Conservation (phyloP, 2,329 filamentous ascomycete genomes). For the Aspergillus viridinutans region DNA sequence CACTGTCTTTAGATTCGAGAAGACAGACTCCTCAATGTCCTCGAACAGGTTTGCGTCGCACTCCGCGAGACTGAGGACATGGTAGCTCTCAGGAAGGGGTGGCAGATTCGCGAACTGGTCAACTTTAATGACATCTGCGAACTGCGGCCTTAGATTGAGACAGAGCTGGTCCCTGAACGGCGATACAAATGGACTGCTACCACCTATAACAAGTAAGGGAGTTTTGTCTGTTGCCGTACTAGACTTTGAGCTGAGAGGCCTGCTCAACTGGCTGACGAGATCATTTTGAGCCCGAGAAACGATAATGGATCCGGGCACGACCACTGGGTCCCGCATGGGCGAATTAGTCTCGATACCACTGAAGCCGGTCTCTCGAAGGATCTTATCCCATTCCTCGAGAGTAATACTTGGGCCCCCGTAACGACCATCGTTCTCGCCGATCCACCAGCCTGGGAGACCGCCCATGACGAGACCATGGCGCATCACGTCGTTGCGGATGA, state of each 20-base stretch:
- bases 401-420: too few relatives aligned
- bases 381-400: too few relatives aligned
- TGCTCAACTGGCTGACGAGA: background rate
- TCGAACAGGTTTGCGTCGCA: background rate
- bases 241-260: background rate
- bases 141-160: background rate
- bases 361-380: background rate
- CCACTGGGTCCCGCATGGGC: background rate
- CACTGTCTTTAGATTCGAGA: background rate
- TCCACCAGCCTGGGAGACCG: constrained; percentile 36
- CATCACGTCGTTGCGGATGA: constrained; percentile 11
- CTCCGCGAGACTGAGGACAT: background rate
- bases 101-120: background rate
- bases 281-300: background rate
- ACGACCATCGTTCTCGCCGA: constrained; percentile 23
- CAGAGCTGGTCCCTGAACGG: background rate
- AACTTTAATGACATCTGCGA: background rate
- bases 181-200: background rate
- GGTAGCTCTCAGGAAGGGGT: background rate
- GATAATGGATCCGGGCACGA: background rate
- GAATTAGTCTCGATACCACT: background rate
- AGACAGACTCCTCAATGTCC: background rate
- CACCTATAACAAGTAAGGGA: background rate
- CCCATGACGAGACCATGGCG: constrained; percentile 27
- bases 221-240: background rate